These are phyloP conservation scores for Chrysanthemum makinoi DNA, from an alignment of 129 eudicot species.

Conservation along the genomic window DNA sequence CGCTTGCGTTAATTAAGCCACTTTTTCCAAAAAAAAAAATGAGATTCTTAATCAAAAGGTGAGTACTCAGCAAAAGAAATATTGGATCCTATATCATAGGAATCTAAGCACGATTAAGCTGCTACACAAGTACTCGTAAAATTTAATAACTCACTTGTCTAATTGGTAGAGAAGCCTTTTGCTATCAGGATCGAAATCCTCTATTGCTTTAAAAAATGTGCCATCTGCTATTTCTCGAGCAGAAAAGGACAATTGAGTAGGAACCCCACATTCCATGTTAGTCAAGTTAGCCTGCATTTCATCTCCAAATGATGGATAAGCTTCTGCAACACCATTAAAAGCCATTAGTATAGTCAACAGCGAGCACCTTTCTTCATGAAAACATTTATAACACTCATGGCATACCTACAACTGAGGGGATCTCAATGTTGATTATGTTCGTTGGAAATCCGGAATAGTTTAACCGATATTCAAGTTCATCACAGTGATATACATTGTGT, in stretches of 20 bases:
- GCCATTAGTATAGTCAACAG: slow-evolving; percentile 22
- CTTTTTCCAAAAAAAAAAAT: too few relatives aligned
- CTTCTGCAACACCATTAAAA: slow-evolving; percentile 45
- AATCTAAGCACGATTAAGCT: not conserved
- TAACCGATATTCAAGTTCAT: slow-evolving; percentile 54
- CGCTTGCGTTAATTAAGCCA: too few relatives aligned
- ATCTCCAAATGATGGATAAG: slow-evolving; percentile 64
- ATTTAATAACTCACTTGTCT: slow-evolving; percentile 51
- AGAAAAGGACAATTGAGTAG: slow-evolving; percentile 85
- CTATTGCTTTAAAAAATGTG: slow-evolving; percentile 78
- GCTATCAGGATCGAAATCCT: slow-evolving; percentile 87
- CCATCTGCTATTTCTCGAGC: slow-evolving; percentile 96
- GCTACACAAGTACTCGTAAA: not conserved
- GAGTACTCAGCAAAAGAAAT: too few relatives aligned
- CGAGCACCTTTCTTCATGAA: slow-evolving; percentile 16
- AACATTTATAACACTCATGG: not conserved
- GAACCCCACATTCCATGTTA: slow-evolving; percentile 73
- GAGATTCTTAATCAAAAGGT: too few relatives aligned
- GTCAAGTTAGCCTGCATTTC: slow-evolving; percentile 52
- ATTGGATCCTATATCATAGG: slow-evolving; percentile 12
- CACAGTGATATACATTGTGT: slow-evolving; percentile 58
- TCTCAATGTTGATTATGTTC: slow-evolving; percentile 76
- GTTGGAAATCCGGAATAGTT: slow-evolving; percentile 96
- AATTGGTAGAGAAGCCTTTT: slow-evolving; percentile 77
- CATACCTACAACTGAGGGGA: slow-evolving; percentile 69